phyloP scores from a whole-genome alignment of 352 stramenopile species.

The Globisporangium middletonii region DNA sequence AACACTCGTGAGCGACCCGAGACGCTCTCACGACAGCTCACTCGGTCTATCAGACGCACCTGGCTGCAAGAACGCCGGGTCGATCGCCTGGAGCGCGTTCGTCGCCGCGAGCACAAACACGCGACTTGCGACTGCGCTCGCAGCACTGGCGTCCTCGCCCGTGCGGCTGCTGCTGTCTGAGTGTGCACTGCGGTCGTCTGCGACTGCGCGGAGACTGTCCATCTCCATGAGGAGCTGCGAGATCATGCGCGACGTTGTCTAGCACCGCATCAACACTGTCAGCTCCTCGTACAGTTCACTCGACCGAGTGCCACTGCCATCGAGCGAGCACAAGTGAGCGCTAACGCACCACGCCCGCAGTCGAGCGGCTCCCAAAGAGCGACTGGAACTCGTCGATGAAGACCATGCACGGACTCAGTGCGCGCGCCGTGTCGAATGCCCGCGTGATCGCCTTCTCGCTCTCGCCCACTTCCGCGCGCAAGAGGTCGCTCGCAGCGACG shows the following conservation, averaged over 20 bases:
- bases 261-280: not conserved
- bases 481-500: conserved; percentile 67
- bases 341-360: conserved; percentile 39
- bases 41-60: conserved; percentile 17
- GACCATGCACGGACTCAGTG: conserved; percentile 76
- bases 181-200: conserved; percentile 34
- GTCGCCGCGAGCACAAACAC: conserved; percentile 82
- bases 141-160: not conserved
- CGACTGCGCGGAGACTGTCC: conserved; percentile 54
- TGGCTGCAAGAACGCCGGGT: conserved; percentile 77
- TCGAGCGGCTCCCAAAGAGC: conserved; percentile 74
- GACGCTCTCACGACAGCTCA: not conserved
- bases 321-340: not conserved
- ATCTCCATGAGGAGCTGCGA: conserved; percentile 83
- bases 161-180: not conserved
- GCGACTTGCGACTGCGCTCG: conserved; percentile 24
- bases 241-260: conserved; percentile 82
- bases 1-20: not conserved
- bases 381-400: conserved; percentile 89
- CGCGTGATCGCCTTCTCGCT: conserved; percentile 76
- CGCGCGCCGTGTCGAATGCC: conserved; percentile 63
- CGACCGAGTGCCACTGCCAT: not conserved
- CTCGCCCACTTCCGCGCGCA: conserved; percentile 79
- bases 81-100: conserved; percentile 68
- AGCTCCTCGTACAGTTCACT: not conserved